Conservation (phyloP, 495 filamentous ascomycete genomes). For the Podospora didyma region DNA sequence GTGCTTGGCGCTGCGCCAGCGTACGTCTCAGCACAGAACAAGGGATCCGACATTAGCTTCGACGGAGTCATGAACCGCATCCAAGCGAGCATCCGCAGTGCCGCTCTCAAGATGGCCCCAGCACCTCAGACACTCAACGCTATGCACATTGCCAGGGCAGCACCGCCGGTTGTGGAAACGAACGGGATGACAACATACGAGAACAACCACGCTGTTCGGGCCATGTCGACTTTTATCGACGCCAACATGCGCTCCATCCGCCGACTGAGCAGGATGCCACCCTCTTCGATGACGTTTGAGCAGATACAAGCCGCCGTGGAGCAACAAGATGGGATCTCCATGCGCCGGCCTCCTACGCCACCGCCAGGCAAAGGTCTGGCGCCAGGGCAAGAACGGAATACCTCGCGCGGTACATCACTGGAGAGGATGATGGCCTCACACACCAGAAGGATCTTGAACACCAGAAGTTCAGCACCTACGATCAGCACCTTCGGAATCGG, state of each 20-base stretch:
- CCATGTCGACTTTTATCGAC: slow-evolving; percentile 44
- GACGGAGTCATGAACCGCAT: slow-evolving; percentile 41
- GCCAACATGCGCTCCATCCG: slow-evolving; percentile 44
- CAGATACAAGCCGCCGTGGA: slow-evolving; percentile 27
- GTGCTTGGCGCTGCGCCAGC: slow-evolving; percentile 29
- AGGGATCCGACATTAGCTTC: slow-evolving; percentile 33
- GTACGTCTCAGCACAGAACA: slow-evolving; percentile 26
- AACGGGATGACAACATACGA: slow-evolving; percentile 34
- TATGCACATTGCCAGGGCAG: slow-evolving; percentile 31
- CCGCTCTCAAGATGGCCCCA: slow-evolving; percentile 7
- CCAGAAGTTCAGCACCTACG: not conserved
- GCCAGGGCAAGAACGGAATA: not conserved
- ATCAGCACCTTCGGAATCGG: not conserved
- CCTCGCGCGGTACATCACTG: slow-evolving; percentile 11
- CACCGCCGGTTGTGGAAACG: slow-evolving; percentile 25
- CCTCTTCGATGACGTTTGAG: slow-evolving; percentile 31
- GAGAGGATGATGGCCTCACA: slow-evolving; percentile 19
- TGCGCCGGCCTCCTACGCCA: slow-evolving; percentile 12
- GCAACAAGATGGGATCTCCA: slow-evolving; percentile 14
- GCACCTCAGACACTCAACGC: slow-evolving; percentile 33
- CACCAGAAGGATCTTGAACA: slow-evolving; percentile 8
- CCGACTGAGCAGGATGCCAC: slow-evolving; percentile 38
- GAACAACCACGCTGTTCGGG: slow-evolving; percentile 36
- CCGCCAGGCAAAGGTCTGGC: slow-evolving; percentile 26
- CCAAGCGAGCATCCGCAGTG: slow-evolving; percentile 27